phyloP scores from a whole-genome alignment of 2,329 filamentous ascomycete genomes.

The Lasiodiplodia gonubiensis region DNA sequence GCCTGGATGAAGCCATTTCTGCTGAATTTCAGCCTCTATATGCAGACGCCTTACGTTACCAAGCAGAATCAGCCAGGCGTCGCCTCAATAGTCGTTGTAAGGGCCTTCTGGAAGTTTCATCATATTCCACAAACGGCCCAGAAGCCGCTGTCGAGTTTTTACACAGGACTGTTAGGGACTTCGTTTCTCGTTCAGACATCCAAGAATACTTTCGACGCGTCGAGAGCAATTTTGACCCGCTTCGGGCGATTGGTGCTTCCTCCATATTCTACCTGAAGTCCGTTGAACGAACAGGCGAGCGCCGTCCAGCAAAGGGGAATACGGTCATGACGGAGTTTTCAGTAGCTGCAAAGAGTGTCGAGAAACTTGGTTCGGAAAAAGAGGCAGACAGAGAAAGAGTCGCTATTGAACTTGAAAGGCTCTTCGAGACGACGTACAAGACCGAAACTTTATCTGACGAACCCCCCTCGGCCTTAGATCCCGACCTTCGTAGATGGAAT shows the following conservation, averaged over 20 bases:
- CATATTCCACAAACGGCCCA: background rate
- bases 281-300: too few relatives aligned
- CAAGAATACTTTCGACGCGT: background rate
- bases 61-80: slow-evolving; percentile 4
- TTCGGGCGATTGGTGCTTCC: background rate
- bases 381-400: too few relatives aligned
- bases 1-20: slow-evolving; percentile 12
- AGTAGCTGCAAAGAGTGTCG: too few relatives aligned
- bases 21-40: background rate
- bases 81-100: slow-evolving; percentile 30
- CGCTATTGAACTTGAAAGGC: too few relatives aligned
- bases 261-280: background rate
- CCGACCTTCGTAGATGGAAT: too few relatives aligned
- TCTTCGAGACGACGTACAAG: too few relatives aligned
- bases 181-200: background rate
- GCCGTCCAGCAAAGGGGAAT: too few relatives aligned
- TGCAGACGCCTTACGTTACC: background rate
- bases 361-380: too few relatives aligned
- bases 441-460: too few relatives aligned
- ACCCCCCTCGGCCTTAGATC: too few relatives aligned
- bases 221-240: background rate
- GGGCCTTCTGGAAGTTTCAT: slow-evolving; percentile 30
- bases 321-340: too few relatives aligned
- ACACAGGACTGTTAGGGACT: slow-evolving; percentile 32
- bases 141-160: slow-evolving; percentile 26